A percentile compares a stretch with the other conserved stretches of the same genome.
These are phyloP conservation scores for Nigrograna mackinnonii DNA, from an alignment of 2,329 filamentous ascomycete species.

Conservation along the genomic window DNA sequence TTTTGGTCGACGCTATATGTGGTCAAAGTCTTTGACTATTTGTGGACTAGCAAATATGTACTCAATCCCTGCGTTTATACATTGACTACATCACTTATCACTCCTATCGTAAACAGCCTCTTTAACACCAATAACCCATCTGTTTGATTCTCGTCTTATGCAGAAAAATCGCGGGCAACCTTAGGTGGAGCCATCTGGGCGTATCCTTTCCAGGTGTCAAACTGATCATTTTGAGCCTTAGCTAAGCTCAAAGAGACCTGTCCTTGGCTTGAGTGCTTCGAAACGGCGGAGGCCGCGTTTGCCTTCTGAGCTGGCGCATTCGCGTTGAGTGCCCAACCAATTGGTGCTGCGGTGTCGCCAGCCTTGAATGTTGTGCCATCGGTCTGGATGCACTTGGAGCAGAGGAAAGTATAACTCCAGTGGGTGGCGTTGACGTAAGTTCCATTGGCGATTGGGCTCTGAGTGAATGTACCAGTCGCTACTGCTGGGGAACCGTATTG, in stretches of 20 bases:
- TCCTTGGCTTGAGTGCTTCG: conserved; percentile 25
- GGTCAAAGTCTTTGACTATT: no score
- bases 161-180: background rate
- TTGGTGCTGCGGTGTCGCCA: conserved; percentile 16
- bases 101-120: no score
- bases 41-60: no score
- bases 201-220: conserved; percentile 27
- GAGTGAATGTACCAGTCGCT: conserved; percentile 47
- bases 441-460: conserved; percentile 53
- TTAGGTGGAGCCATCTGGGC: conserved; percentile 12
- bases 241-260: conserved; percentile 23
- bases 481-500: conserved; percentile 53
- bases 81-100: no score
- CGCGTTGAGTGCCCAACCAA: conserved; percentile 28
- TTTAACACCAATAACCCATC: no score
- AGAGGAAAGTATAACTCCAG: conserved; percentile 59
- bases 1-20: no score
- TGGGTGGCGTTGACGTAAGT: conserved; percentile 58
- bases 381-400: conserved; percentile 37
- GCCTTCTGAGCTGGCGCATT: conserved; percentile 21
- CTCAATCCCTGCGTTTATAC: no score
- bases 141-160: no score
- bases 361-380: conserved; percentile 31
- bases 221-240: conserved; percentile 23
- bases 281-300: conserved; percentile 15